Evolutionary conservation across 169 alveolate species (phyloP).

Genomic region (Eimeria brunetti): DNA sequence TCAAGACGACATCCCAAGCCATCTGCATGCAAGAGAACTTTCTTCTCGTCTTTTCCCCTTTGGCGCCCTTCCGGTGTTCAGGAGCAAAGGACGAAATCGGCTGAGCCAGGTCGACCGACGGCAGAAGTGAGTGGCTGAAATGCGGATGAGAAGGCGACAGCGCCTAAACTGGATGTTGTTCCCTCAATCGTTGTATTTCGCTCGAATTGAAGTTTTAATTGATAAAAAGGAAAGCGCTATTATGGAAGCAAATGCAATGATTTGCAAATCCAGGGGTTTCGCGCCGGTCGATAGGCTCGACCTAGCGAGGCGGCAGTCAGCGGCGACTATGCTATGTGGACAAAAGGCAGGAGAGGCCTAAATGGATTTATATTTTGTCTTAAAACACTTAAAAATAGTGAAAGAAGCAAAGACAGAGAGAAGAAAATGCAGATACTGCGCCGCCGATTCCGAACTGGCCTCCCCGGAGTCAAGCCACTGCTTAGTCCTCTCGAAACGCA

Average conservation of each 20-base stretch:
- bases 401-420: slow-evolving; percentile 1
- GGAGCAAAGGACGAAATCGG: neutral
- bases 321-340: neutral
- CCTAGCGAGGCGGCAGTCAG: slow-evolving; percentile 23
- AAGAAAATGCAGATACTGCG: neutral
- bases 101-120: neutral
- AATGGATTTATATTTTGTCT: neutral
- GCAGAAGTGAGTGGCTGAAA: slow-evolving; percentile 1
- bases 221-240: neutral
- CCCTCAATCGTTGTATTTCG: neutral
- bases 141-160: neutral
- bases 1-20: neutral
- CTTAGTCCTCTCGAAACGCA: neutral
- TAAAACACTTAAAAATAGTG: neutral
- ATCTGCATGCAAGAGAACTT: neutral
- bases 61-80: neutral
- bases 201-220: neutral
- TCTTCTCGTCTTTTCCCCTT: neutral
- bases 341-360: neutral
- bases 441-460: neutral
- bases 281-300: slow-evolving; percentile 45
- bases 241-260: neutral
- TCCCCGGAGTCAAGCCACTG: slow-evolving; percentile 14
- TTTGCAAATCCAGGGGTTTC: neutral
- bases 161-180: neutral